Evolutionary conservation across 1,284 basidiomycete genomes (phyloP), one percentile per base, ranked within the genome.

Genomic region (Rhodotorula sp.): DNA sequence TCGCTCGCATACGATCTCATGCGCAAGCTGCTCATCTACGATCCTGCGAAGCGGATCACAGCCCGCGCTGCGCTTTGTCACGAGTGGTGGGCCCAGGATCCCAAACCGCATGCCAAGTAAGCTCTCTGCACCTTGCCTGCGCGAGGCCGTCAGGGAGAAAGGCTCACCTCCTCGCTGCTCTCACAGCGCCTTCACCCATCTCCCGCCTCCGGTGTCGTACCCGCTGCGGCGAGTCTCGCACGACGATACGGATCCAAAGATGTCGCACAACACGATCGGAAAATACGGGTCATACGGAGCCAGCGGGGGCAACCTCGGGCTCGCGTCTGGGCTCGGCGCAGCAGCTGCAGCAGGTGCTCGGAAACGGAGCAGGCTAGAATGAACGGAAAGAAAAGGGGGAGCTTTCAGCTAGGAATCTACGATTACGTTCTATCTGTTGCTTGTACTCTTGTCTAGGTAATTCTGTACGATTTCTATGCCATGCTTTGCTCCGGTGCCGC

Each of bases 41-140:
- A 98, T 81, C 96, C 96, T 0, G 89, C 91, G 73, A 88, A 86
- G 75, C 86, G 97, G 21, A 85, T 97, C 52, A 93, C 90, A 0
- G 93, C 94, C 0, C 86, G 87, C 73, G 87, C 92, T 74, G 90
- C 92, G 0, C 83, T 99, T 1, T 84, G 85, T 21, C 95, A 98
- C 81, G 79, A 81, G 0, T 87, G 85, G 84, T 87, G 86, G 76
- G 80, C 79, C 23, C 83, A 83, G 46, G 83, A 81, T 69, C 84
- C 76, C 62, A 81, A 64, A 75, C 83, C 79, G 56, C 80, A 77
- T 65, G 74, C 66, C 8, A 84, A 83, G 83, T 83, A 60, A 76
- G 81, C 31, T 61, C 20, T 43, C 39, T 77, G 46, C 23, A 54
- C 12, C 43, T 52, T 56, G 21, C 48, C 20, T n/a, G 56, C 46